A percentile compares a stretch with the other conserved stretches of the same genome.
phyloP scores from a whole-genome alignment of 208 protist species.

The Trichomonas gallinae region DNA sequence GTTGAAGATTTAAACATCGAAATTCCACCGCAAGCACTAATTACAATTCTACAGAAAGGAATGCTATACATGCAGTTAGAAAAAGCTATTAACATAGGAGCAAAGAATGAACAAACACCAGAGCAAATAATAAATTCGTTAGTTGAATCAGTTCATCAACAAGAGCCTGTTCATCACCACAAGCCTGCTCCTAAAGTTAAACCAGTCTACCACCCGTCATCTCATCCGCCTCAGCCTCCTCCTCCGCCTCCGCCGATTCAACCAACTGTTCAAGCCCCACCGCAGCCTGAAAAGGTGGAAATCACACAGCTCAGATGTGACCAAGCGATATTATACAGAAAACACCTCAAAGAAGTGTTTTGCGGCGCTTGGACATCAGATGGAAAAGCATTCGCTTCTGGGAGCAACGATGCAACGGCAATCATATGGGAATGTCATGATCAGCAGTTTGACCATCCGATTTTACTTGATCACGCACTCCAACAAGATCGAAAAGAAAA shows the following conservation, averaged over 20 bases:
- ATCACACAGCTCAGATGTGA: background rate
- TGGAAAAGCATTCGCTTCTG: background rate
- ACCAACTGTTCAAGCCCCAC: background rate
- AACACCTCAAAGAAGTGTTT: background rate
- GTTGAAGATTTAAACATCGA: background rate
- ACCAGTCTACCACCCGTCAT: background rate
- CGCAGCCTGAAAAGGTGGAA: background rate
- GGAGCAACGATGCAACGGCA: background rate
- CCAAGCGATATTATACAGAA: background rate
- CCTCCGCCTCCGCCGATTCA: background rate
- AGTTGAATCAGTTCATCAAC: background rate
- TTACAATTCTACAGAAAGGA: constrained; percentile 1
- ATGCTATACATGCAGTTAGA: background rate
- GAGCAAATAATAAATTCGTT: background rate
- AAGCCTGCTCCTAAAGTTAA: background rate
- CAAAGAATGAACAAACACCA: background rate
- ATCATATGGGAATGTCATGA: background rate
- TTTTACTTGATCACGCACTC: background rate
- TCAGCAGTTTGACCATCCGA: background rate
- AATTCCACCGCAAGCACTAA: background rate
- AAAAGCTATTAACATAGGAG: background rate
- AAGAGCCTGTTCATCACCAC: background rate
- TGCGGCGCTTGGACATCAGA: background rate
- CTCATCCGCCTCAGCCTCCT: background rate
- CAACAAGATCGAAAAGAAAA: background rate